Evolutionary conservation across 192 early-diverging fungal species (phyloP).

Genomic region (Coemansia sp.): DNA sequence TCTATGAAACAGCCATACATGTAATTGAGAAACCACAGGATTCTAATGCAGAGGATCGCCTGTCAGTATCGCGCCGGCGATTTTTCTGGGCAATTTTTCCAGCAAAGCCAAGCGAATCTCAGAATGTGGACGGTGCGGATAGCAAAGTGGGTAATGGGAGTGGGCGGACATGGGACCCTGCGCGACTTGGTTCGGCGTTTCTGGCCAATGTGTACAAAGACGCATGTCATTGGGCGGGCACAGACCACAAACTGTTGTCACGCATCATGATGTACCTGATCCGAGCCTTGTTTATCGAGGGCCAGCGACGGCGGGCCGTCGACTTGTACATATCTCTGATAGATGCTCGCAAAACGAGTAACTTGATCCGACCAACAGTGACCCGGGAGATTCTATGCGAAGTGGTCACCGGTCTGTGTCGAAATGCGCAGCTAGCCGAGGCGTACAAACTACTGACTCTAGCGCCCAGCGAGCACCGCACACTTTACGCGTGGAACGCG

Average conservation of each 20-base stretch:
- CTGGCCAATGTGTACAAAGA: constrained; percentile 19
- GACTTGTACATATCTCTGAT: constrained; percentile 12
- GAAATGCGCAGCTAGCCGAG: constrained; percentile 12
- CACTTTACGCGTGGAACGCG: constrained; percentile 34
- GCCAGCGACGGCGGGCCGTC: constrained; percentile 15
- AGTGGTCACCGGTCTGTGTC: constrained; percentile 28
- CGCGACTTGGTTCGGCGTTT: constrained; percentile 29
- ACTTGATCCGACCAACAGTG: neutral
- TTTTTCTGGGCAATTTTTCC: constrained; percentile 27
- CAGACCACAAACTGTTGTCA: neutral
- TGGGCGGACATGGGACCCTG: constrained; percentile 29
- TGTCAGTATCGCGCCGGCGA: neutral
- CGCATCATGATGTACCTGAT: constrained; percentile 24
- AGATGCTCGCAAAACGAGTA: neutral
- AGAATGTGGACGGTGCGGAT: neutral
- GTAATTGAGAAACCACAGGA: constrained; percentile 9
- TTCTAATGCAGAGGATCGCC: neutral
- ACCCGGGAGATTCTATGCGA: constrained; percentile 42
- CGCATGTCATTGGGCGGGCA: neutral
- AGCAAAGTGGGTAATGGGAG: neutral
- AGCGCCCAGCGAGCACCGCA: constrained; percentile 2
- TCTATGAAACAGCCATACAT: constrained; percentile 20
- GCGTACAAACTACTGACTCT: constrained; percentile 16
- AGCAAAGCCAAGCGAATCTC: neutral
- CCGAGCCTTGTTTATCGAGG: constrained; percentile 37